Conservation (phyloP, 805 yeast species). For the Allodekkera sacchari region DNA sequence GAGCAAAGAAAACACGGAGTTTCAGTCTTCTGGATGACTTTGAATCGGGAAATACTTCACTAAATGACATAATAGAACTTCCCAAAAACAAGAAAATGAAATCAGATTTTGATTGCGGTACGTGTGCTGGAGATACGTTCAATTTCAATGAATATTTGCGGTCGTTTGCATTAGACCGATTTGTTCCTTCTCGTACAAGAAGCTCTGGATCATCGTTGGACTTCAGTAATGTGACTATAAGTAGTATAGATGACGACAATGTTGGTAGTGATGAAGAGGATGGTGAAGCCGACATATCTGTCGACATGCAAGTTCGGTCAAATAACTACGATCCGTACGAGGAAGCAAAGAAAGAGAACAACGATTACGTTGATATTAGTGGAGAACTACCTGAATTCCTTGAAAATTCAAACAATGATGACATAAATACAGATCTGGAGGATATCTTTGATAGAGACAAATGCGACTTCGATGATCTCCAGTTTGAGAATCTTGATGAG, state of each 20-base stretch:
- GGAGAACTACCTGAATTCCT: conserved; percentile 3
- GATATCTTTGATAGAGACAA: conserved; percentile 4
- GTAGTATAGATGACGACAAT: conserved; percentile 4
- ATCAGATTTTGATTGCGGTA: neutral
- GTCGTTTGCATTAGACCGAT: conserved; percentile 7
- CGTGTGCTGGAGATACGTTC: conserved; percentile 9
- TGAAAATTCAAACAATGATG: conserved; percentile 3
- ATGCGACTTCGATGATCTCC: conserved; percentile 4
- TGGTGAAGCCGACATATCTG: conserved; percentile 11
- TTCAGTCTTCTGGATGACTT: conserved; percentile 21
- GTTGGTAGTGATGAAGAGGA: conserved; percentile 10
- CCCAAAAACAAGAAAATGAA: conserved; percentile 4
- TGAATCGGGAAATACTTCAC: conserved; percentile 16
- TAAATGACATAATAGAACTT: conserved; percentile 15
- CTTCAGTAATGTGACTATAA: conserved; percentile 13
- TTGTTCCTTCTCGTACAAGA: conserved; percentile 3
- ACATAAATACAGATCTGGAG: conserved; percentile 1
- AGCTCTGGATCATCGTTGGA: conserved; percentile 12
- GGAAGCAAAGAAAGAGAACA: conserved; percentile 5
- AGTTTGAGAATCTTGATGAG: conserved; percentile 5
- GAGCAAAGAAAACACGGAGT: neutral
- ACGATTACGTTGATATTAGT: neutral
- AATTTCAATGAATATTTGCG: conserved; percentile 22
- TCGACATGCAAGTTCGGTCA: conserved; percentile 29
- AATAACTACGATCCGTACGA: conserved; percentile 8